A percentile compares a stretch with the other conserved stretches of the same genome.
Evolutionary conservation across 441 rosid genomes (phyloP).

Genomic region (Sinapis alba): DNA sequence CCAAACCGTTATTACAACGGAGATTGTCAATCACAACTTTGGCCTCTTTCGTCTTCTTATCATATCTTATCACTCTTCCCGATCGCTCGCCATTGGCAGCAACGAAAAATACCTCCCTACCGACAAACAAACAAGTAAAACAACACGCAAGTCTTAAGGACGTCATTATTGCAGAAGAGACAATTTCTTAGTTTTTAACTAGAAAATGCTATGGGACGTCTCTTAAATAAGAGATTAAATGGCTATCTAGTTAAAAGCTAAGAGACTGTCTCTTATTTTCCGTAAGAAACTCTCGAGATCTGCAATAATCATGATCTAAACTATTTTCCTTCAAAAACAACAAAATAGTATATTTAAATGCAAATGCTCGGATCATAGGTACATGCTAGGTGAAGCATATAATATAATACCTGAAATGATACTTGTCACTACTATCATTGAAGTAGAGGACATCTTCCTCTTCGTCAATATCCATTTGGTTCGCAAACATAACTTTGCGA

Average conservation of each 20-base stretch:
- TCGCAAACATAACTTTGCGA: slow-evolving; percentile 55
- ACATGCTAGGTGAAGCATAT: background rate
- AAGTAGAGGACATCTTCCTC: slow-evolving; percentile 64
- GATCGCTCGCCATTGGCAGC: slow-evolving; percentile 48
- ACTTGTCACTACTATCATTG: slow-evolving; percentile 63
- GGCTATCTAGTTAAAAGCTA: too few species aligned
- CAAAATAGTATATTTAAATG: background rate
- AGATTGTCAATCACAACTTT: slow-evolving; percentile 52
- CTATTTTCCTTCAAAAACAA: background rate
- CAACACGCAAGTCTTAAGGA: background rate
- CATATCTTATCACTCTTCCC: slow-evolving; percentile 64
- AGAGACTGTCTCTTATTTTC: too few species aligned
- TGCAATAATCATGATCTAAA: too few species aligned
- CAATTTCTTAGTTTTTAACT: too few species aligned
- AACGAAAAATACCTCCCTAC: slow-evolving; percentile 33
- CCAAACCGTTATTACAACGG: slow-evolving; percentile 66
- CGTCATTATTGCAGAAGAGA: too few species aligned
- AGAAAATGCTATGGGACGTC: too few species aligned
- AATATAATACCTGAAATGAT: slow-evolving; percentile 53
- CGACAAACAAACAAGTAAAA: background rate
- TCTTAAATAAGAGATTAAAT: too few species aligned
- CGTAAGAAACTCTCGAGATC: too few species aligned
- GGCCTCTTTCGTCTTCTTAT: slow-evolving; percentile 51
- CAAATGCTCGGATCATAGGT: background rate
- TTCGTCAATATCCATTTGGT: slow-evolving; percentile 69